These are phyloP conservation scores for Geotrichum carabidarum DNA, from an alignment of 1,139 yeast species.

Conservation along the genomic window DNA sequence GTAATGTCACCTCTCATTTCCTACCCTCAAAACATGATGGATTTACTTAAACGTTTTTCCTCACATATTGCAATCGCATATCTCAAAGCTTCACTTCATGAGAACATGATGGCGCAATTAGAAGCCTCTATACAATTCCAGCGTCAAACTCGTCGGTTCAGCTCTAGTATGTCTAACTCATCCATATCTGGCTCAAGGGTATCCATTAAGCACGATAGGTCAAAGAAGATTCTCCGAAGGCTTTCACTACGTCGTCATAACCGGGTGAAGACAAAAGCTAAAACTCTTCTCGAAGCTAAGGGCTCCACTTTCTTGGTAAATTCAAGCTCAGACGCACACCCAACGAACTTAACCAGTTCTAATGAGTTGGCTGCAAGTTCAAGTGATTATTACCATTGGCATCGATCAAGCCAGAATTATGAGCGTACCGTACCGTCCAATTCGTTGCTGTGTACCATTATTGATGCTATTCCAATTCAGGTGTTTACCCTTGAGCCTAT, in stretches of 20 bases:
- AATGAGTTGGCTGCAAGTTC: background rate
- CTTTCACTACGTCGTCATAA: background rate
- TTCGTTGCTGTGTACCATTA: constrained; percentile 32
- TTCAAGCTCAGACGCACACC: constrained; percentile 15
- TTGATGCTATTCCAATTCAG: constrained; percentile 38
- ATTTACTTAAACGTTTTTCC: constrained; percentile 28
- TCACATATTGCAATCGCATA: constrained; percentile 36
- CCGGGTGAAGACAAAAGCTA: constrained; percentile 1
- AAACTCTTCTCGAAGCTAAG: constrained; percentile 22
- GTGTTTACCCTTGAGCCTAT: constrained; percentile 35
- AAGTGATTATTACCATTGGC: constrained; percentile 17
- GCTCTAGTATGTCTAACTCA: background rate
- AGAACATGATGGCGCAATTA: constrained; percentile 28
- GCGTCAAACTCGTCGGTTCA: constrained; percentile 3
- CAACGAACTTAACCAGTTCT: background rate
- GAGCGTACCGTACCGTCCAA: constrained; percentile 26
- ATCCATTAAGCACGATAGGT: constrained; percentile 1
- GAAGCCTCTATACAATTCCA: constrained; percentile 2
- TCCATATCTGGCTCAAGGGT: background rate
- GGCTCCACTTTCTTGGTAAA: constrained; percentile 26
- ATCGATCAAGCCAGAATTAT: constrained; percentile 13
- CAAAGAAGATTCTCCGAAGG: background rate
- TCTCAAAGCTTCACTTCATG: constrained; percentile 33
- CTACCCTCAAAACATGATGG: constrained; percentile 31
- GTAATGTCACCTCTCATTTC: constrained; percentile 35